These are phyloP conservation scores for Fusarium sp. DNA, from an alignment of 2,329 filamentous ascomycete species.

Conservation along the genomic window DNA sequence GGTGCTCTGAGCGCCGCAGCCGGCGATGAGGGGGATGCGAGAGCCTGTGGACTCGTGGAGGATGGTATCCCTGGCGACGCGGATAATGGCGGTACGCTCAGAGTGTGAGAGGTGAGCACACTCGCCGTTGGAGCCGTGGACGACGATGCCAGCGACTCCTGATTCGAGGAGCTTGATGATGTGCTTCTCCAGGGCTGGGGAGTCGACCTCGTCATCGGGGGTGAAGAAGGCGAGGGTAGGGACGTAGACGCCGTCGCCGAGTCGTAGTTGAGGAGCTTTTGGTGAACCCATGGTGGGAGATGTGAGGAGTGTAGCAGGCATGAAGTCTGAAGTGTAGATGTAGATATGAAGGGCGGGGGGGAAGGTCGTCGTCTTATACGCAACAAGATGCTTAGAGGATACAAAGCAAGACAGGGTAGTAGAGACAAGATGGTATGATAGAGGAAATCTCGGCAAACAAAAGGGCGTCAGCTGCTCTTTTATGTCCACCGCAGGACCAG, in stretches of 20 bases:
- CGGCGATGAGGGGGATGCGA: slow-evolving; percentile 67
- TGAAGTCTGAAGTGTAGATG: slow-evolving; percentile 7
- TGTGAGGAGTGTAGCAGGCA: slow-evolving; percentile 40
- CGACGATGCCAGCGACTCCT: slow-evolving; percentile 76
- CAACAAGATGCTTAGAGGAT: slow-evolving; percentile 8
- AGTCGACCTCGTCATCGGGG: slow-evolving; percentile 47
- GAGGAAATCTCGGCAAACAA: slow-evolving; percentile 9
- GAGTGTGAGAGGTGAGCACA: slow-evolving; percentile 77
- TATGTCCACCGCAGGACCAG: slow-evolving; percentile 32
- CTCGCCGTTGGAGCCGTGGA: slow-evolving; percentile 84
- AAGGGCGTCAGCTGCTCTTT: slow-evolving; percentile 40
- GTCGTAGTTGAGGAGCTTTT: slow-evolving; percentile 40
- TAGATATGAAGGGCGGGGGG: background rate
- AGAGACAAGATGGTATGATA: slow-evolving; percentile 12
- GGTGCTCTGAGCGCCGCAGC: slow-evolving; percentile 77
- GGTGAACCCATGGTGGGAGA: slow-evolving; percentile 41
- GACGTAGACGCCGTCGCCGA: slow-evolving; percentile 49
- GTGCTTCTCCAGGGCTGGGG: slow-evolving; percentile 46
- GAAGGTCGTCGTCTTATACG: slow-evolving; percentile 22
- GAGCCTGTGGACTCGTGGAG: slow-evolving; percentile 37
- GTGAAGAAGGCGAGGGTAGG: slow-evolving; percentile 51
- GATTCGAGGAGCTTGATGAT: slow-evolving; percentile 62
- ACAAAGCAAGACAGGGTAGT: slow-evolving; percentile 4
- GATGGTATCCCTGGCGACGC: slow-evolving; percentile 57
- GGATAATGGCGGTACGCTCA: slow-evolving; percentile 72